A percentile compares a stretch with the other conserved stretches of the same genome.
Conservation (phyloP, 306 rosid species). For the Spatholobus suberectus region DNA sequence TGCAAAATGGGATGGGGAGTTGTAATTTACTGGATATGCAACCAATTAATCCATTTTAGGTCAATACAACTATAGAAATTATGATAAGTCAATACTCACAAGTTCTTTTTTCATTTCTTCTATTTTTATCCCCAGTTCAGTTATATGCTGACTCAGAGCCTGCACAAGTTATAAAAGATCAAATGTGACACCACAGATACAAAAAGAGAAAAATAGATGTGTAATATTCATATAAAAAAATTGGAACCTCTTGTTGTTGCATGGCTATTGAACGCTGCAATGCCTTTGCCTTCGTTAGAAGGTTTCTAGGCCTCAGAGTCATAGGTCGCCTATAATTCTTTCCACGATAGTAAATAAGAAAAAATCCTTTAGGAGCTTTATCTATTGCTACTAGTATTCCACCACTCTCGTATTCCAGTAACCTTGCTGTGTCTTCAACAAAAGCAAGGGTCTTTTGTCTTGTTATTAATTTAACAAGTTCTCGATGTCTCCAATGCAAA, state of each 20-base stretch:
- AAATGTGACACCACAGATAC: slow-evolving; percentile 32
- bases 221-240: slow-evolving; percentile 9
- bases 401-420: slow-evolving; percentile 87
- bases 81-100: slow-evolving; percentile 61
- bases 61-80: neutral
- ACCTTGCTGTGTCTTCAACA: slow-evolving; percentile 90
- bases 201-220: slow-evolving; percentile 6
- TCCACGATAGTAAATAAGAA: slow-evolving; percentile 92
- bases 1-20: neutral
- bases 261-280: slow-evolving; percentile 84
- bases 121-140: slow-evolving; percentile 68
- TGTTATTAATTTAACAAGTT: slow-evolving; percentile 87
- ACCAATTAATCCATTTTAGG: slow-evolving; percentile 23
- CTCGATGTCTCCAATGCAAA: slow-evolving; percentile 95
- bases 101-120: slow-evolving; percentile 78
- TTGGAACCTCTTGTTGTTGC: slow-evolving; percentile 90
- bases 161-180: slow-evolving; percentile 50
- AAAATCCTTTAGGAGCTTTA: slow-evolving; percentile 87
- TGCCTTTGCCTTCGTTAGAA: slow-evolving; percentile 88
- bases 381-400: slow-evolving; percentile 93
- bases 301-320: slow-evolving; percentile 83
- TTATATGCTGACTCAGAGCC: slow-evolving; percentile 94
- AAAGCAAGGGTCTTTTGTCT: slow-evolving; percentile 85
- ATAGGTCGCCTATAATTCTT: slow-evolving; percentile 86
- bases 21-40: neutral